A percentile compares a stretch with the other conserved stretches of the same genome.
Evolutionary conservation across 116 monocot species (phyloP).

Genomic region (Iris pallida): DNA sequence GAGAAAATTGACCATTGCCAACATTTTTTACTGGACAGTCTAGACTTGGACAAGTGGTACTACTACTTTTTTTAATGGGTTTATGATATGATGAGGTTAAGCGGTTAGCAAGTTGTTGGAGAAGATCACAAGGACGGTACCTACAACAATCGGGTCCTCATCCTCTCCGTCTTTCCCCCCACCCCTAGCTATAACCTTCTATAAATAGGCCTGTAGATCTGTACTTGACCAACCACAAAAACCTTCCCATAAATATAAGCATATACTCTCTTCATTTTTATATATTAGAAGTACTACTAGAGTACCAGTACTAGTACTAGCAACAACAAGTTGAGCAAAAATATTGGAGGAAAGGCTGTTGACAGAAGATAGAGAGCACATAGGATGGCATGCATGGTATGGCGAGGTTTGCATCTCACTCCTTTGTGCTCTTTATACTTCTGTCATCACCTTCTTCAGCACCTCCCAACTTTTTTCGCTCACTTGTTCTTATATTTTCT

Average conservation of each 20-base stretch:
- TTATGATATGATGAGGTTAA: background rate
- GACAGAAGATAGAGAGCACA: slow-evolving; percentile 25
- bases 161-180: too few species aligned
- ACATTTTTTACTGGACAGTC: too few species aligned
- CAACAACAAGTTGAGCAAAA: too few species aligned
- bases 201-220: background rate
- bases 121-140: background rate
- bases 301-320: background rate
- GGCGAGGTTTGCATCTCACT: background rate
- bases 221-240: background rate
- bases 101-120: background rate
- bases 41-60: too few species aligned
- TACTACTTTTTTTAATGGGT: too few species aligned
- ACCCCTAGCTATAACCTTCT: background rate
- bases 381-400: slow-evolving; percentile 5
- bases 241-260: background rate
- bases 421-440: slow-evolving; percentile 24
- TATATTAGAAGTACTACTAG: background rate
- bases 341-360: background rate
- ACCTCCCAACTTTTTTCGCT: background rate
- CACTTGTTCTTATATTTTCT: too few species aligned
- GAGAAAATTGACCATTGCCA: too few species aligned
- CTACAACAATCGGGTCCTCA: background rate
- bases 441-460: slow-evolving; percentile 17
- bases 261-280: background rate